phyloP scores from a whole-genome alignment of 2,329 filamentous ascomycete genomes.

The Botrytis porri region DNA sequence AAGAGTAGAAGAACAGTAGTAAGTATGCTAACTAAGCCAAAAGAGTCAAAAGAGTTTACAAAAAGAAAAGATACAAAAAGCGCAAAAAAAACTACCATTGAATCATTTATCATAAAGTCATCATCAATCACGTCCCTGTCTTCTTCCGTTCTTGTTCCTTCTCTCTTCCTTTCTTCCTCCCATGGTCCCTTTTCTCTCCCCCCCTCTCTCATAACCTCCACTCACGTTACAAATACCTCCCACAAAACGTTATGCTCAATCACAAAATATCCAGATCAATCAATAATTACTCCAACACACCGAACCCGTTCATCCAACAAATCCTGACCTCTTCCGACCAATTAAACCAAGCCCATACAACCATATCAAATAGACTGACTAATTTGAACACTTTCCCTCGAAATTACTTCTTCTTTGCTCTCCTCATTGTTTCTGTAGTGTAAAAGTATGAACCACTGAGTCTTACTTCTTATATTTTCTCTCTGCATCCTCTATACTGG shows the following conservation, averaged over 20 bases:
- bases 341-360: constrained; percentile 15
- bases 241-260: not conserved
- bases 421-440: no score
- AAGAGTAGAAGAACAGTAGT: not conserved
- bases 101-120: constrained; percentile 19
- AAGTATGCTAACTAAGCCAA: not conserved
- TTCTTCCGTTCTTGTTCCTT: not conserved
- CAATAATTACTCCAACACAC: constrained; percentile 13
- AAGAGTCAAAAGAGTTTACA: not conserved
- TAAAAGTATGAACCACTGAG: constrained; percentile 11
- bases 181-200: no score
- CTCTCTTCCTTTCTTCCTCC: no score
- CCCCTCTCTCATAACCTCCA: no score
- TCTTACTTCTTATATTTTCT: not conserved
- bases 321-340: not conserved
- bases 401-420: not conserved
- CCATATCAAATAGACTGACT: not conserved
- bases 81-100: constrained; percentile 11
- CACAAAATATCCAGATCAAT: constrained; percentile 6
- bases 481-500: not conserved
- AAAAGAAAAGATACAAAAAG: not conserved
- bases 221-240: not conserved
- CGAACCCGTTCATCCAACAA: not conserved
- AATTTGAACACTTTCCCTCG: not conserved
- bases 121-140: constrained; percentile 15